phyloP scores from a whole-genome alignment of 441 rosid species.

The Melastoma candidum region DNA sequence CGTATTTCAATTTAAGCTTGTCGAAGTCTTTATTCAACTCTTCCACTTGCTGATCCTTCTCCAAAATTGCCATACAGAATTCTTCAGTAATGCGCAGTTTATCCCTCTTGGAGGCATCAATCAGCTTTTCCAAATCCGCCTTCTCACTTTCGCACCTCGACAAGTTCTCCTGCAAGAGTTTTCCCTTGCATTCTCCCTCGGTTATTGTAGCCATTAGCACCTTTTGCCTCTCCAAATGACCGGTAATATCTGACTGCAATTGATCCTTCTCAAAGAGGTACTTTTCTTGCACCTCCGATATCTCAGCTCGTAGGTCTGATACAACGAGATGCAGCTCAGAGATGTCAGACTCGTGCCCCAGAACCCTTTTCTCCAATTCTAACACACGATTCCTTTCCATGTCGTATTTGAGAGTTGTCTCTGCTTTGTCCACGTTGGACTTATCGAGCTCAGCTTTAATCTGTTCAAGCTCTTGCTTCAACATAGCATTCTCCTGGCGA shows the following conservation, averaged over 20 bases:
- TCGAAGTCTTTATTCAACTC: constrained; percentile 15
- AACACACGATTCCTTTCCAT: constrained; percentile 50
- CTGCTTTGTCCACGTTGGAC: too few relatives aligned
- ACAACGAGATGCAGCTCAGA: constrained; percentile 67
- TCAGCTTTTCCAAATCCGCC: constrained; percentile 37
- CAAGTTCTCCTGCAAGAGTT: constrained; percentile 66
- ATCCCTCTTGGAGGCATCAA: constrained; percentile 1
- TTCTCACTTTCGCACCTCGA: constrained; percentile 37
- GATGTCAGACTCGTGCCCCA: constrained; percentile 58
- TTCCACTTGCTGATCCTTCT: constrained; percentile 26
- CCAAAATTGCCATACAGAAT: too few relatives aligned
- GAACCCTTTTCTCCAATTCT: constrained; percentile 61
- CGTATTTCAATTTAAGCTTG: constrained; percentile 8
- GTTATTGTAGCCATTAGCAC: constrained; percentile 39
- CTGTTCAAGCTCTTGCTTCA: constrained; percentile 36
- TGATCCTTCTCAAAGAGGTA: constrained; percentile 69
- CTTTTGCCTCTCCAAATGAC: constrained; percentile 36
- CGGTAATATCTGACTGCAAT: constrained; percentile 60
- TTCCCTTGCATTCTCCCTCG: constrained; percentile 59
- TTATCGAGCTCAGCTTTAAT: constrained; percentile 6
- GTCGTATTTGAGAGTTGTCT: constrained; percentile 23
- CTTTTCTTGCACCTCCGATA: constrained; percentile 86
- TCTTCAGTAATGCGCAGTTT: too few relatives aligned
- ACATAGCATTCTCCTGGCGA: constrained; percentile 19
- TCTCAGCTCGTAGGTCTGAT: constrained; percentile 46